A percentile compares a stretch with the other conserved stretches of the same genome.
These are phyloP conservation scores for Fusarium stilboides DNA, from an alignment of 2,329 filamentous ascomycete genomes.

Conservation along the genomic window DNA sequence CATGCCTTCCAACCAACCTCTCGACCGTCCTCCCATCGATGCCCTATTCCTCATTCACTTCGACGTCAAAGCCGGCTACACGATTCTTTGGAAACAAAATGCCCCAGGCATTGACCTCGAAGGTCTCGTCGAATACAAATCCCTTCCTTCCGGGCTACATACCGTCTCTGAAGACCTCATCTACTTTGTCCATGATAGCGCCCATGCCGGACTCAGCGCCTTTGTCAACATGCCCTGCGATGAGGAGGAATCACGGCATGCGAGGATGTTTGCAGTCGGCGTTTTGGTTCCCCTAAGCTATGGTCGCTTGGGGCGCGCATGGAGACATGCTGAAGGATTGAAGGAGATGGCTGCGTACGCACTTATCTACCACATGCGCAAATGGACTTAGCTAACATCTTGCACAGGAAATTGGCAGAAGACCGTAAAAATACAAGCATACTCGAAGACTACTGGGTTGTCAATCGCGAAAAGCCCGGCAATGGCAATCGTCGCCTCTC, in stretches of 20 bases:
- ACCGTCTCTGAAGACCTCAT: conserved; percentile 89
- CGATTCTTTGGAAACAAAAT: conserved; percentile 88
- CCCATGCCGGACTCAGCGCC: conserved; percentile 89
- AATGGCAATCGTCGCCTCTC: conserved; percentile 53
- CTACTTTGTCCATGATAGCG: conserved; percentile 89
- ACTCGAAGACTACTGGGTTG: conserved; percentile 87
- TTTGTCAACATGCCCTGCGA: conserved; percentile 89
- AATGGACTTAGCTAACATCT: conserved; percentile 43
- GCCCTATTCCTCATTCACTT: conserved; percentile 92
- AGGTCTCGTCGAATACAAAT: conserved; percentile 95
- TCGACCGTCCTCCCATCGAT: conserved; percentile 65
- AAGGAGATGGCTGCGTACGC: conserved; percentile 80
- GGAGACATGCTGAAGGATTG: conserved; percentile 86
- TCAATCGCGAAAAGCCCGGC: conserved; percentile 58
- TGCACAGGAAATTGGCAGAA: conserved; percentile 70
- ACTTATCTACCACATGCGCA: conserved; percentile 6
- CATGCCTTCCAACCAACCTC: conserved; percentile 51
- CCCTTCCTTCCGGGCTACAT: conserved; percentile 92
- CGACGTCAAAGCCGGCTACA: conserved; percentile 93
- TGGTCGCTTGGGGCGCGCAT: conserved; percentile 87
- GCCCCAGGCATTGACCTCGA: conserved; percentile 81
- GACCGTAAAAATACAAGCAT: conserved; percentile 74
- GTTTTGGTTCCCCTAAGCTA: conserved; percentile 88
- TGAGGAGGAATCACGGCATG: conserved; percentile 83
- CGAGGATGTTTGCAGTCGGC: conserved; percentile 93